Conservation (phyloP, 306 rosid genomes). For the Clitoria ternatea region DNA sequence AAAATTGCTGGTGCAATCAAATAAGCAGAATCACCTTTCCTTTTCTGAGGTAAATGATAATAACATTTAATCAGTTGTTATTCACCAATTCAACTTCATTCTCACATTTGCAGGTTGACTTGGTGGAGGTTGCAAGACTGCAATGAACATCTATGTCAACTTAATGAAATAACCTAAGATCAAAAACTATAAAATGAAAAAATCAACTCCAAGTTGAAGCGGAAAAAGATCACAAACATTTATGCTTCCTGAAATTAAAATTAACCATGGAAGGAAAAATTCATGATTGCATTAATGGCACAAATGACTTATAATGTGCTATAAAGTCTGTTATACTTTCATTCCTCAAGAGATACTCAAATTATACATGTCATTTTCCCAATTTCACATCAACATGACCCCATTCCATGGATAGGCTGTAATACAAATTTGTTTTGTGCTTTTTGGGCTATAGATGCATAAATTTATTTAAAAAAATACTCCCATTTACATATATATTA, state of each 20-base stretch:
- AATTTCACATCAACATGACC: too few relatives aligned
- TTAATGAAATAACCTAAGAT: conserved; percentile 16
- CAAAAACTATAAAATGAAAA: too few relatives aligned
- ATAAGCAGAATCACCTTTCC: not conserved
- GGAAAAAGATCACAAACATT: not conserved
- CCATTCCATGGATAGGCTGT: too few relatives aligned
- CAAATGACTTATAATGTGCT: not conserved
- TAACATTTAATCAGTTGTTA: conserved; percentile 10
- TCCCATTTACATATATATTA: not conserved
- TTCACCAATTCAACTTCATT: conserved; percentile 23
- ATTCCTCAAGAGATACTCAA: too few relatives aligned
- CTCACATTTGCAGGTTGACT: conserved; percentile 5
- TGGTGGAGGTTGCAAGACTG: conserved; percentile 16
- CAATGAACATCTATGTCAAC: conserved; percentile 4
- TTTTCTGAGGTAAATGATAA: conserved; percentile 13
- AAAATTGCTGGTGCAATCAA: not conserved
- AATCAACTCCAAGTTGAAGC: not conserved
- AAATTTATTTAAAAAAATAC: too few relatives aligned
- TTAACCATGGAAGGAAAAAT: not conserved
- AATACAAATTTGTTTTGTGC: too few relatives aligned
- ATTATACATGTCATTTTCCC: too few relatives aligned
- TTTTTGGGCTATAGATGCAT: too few relatives aligned
- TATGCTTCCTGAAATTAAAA: not conserved
- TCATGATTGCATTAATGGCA: not conserved
- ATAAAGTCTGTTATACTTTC: not conserved